Evolutionary conservation across 2,329 filamentous ascomycete species (phyloP), one percentile per base, ranked within the genome.

Genomic region (Ophiosphaerella korrae): DNA sequence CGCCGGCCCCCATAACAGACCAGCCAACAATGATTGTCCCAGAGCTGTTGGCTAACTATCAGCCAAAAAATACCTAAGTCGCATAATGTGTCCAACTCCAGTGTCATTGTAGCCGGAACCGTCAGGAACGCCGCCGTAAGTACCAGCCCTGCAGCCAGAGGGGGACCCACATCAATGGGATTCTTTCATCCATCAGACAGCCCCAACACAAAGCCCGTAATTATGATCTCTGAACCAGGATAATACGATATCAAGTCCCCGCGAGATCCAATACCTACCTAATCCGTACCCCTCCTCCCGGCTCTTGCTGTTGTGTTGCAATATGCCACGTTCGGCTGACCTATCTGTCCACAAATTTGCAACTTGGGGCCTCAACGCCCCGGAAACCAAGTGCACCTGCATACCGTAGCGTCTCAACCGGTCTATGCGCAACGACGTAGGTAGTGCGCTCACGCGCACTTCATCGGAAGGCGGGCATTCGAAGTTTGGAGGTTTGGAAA

Each of bases 151-250:
- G 23, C 42, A n/a, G 12, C 42, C 37, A 14, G 16, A n/a, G 13
- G 14, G 11, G 26, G 40, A 43, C 39, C 46, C 46, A 49, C 40
- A 49, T 43, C 23, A 37, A 49, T 49, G 40, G 39, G 31, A 42
- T 43, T 49, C 26, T 43, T 45, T 35, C 34, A 24, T 31, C 12
- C 6, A 23, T 7, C 16, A 35, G 16, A 11, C 29, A 24, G 16
- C 14, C 11, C 18, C 35, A 23, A 12, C 36, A 21, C 31, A 43
- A 24, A 31, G 32, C 31, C 41, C 41, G 16, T 43, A 31, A 29
- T 35, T 24, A 13, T 29, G 23, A 32, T 35, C 26, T 35, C 26
- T 2, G 16, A 31, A 23, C 41, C 6, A 43, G 9, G 32, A 16
- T 42, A 31, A 42, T 13, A 42, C 29, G n/a, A 32, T 42, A 14